Evolutionary conservation across 345 rosid species (phyloP).

Genomic region (Capsella bursapastoris): DNA sequence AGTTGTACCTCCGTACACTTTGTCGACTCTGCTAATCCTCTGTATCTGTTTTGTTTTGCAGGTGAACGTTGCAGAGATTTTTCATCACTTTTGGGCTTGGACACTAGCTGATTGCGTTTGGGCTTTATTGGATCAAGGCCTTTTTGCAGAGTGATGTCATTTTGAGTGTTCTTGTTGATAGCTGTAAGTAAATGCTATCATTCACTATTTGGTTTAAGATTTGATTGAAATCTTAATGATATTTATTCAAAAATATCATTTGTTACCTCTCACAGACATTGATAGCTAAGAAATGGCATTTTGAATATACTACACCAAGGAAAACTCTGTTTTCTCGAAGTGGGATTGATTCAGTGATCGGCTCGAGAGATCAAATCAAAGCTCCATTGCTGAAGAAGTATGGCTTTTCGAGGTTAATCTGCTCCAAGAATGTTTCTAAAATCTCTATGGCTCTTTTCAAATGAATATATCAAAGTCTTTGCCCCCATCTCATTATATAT

Average conservation of each 20-base stretch:
- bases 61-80: no score
- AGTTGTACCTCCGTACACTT: no score
- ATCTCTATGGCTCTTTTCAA: constrained; percentile 51
- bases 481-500: no score
- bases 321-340: constrained; percentile 55
- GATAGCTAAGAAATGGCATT: constrained; percentile 62
- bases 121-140: no score
- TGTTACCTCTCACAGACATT: constrained; percentile 48
- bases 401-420: constrained; percentile 35
- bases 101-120: no score
- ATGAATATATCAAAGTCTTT: not conserved
- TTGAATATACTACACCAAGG: constrained; percentile 67
- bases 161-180: no score
- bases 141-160: no score
- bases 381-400: constrained; percentile 51
- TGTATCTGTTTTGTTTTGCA: no score
- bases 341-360: constrained; percentile 44
- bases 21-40: no score
- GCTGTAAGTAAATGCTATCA: constrained; percentile 49
- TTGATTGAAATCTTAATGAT: not conserved
- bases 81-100: no score
- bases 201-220: not conserved
- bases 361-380: constrained; percentile 49
- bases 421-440: constrained; percentile 49
- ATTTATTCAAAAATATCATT: not conserved